Conservation (phyloP, 2,329 filamentous ascomycete species). For the Stenocarpella maydis region DNA sequence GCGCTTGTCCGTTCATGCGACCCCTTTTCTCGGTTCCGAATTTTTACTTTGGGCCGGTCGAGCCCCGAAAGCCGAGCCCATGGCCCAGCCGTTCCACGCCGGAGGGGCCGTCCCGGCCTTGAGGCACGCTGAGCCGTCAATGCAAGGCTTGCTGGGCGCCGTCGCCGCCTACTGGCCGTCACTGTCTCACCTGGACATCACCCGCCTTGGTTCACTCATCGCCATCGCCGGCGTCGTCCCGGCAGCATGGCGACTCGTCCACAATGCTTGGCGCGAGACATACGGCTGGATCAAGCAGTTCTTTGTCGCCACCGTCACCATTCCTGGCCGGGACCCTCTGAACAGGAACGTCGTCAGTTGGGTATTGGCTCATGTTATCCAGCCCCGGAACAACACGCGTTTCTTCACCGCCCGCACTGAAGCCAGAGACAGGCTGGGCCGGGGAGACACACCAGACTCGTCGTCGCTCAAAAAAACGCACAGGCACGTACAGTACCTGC, state of each 20-base stretch:
- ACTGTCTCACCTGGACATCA: slow-evolving; percentile 48
- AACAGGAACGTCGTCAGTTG: slow-evolving; percentile 55
- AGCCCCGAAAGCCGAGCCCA: slow-evolving; percentile 24
- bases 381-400: slow-evolving; percentile 47
- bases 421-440: slow-evolving; percentile 45
- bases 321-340: slow-evolving; percentile 54
- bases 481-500: slow-evolving; percentile 53
- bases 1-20: slow-evolving; percentile 24
- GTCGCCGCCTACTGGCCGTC: slow-evolving; percentile 26
- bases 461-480: slow-evolving; percentile 52
- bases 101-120: slow-evolving; percentile 31
- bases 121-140: slow-evolving; percentile 14
- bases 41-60: slow-evolving; percentile 9
- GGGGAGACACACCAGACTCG: slow-evolving; percentile 42
- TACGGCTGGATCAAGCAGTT: slow-evolving; percentile 52
- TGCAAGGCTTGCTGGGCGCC: not conserved
- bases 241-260: slow-evolving; percentile 49
- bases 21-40: slow-evolving; percentile 27
- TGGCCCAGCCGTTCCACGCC: slow-evolving; percentile 36
- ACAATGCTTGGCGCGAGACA: slow-evolving; percentile 47
- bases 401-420: slow-evolving; percentile 56
- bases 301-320: slow-evolving; percentile 54
- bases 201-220: slow-evolving; percentile 54
- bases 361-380: slow-evolving; percentile 50
- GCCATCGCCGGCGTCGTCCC: slow-evolving; percentile 54